These are phyloP conservation scores for Salix udensis DNA, from an alignment of 345 rosid species.

Conservation along the genomic window DNA sequence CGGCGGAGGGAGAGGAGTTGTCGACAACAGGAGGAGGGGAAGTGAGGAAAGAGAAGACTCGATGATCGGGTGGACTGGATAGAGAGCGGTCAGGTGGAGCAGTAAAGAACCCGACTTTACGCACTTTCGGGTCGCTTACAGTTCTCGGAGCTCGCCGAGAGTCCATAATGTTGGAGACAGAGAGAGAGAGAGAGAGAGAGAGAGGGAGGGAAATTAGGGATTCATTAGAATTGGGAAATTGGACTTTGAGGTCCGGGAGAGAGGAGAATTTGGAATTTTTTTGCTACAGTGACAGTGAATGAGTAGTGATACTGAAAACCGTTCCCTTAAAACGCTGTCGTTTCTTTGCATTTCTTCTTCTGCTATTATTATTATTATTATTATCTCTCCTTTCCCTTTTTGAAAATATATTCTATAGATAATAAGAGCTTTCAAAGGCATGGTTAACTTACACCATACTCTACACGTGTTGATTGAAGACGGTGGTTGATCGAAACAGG, in stretches of 20 bases:
- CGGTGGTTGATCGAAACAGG: no score
- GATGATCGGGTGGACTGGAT: slow-evolving; percentile 35
- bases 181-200: not conserved
- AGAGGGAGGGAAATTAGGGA: not conserved
- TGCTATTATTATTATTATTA: not conserved
- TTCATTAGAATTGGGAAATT: not conserved
- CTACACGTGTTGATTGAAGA: no score
- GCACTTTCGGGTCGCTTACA: slow-evolving; percentile 77
- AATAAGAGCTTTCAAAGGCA: not conserved
- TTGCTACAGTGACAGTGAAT: not conserved
- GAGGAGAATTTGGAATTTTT: not conserved
- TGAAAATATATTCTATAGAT: no score
- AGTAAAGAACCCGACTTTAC: slow-evolving; percentile 84
- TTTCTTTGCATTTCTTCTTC: not conserved
- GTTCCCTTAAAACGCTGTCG: not conserved
- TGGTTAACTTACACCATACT: not conserved
- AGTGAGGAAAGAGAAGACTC: slow-evolving; percentile 29
- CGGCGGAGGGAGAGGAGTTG: slow-evolving; percentile 46
- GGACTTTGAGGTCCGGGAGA: not conserved
- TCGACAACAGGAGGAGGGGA: slow-evolving; percentile 31
- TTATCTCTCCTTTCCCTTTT: not conserved
- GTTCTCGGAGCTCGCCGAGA: slow-evolving; percentile 70
- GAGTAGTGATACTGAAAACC: not conserved
- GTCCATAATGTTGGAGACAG: slow-evolving; percentile 44
- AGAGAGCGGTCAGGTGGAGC: slow-evolving; percentile 41